Evolutionary conservation across 75 land plant genomes (phyloP).

Genomic region (Sequoiadendron giganteum): DNA sequence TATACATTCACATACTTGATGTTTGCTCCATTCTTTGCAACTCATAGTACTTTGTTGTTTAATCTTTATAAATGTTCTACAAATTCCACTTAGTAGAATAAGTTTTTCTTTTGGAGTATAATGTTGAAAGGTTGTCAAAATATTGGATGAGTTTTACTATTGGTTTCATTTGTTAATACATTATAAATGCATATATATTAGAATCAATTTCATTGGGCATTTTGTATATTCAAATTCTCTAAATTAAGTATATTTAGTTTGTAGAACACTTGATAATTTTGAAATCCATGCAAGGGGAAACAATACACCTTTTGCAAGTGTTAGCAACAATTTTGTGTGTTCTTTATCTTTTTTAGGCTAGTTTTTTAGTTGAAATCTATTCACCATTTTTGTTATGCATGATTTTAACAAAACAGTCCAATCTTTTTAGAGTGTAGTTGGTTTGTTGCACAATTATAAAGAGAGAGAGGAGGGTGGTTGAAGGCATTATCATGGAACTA

Average conservation of each 20-base stretch:
- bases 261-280: neutral
- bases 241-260: neutral
- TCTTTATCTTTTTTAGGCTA: neutral
- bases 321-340: neutral
- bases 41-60: constrained; percentile 72
- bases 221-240: neutral
- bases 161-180: neutral
- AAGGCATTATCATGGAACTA: too few relatives aligned
- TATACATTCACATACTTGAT: too few relatives aligned
- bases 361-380: neutral
- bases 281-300: neutral
- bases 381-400: too few relatives aligned
- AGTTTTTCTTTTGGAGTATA: neutral
- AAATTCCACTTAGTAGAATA: neutral
- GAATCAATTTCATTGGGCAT: neutral
- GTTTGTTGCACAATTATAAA: too few relatives aligned
- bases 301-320: neutral
- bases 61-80: constrained; percentile 31
- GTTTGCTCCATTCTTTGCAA: constrained; percentile 78
- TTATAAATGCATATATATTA: neutral
- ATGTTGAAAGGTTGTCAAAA: neutral
- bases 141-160: neutral
- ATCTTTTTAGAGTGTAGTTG: too few relatives aligned
- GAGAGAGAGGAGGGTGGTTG: too few relatives aligned
- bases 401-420: too few relatives aligned